phyloP scores from a whole-genome alignment of 495 filamentous ascomycete species.

The Daldinia decipiens region DNA sequence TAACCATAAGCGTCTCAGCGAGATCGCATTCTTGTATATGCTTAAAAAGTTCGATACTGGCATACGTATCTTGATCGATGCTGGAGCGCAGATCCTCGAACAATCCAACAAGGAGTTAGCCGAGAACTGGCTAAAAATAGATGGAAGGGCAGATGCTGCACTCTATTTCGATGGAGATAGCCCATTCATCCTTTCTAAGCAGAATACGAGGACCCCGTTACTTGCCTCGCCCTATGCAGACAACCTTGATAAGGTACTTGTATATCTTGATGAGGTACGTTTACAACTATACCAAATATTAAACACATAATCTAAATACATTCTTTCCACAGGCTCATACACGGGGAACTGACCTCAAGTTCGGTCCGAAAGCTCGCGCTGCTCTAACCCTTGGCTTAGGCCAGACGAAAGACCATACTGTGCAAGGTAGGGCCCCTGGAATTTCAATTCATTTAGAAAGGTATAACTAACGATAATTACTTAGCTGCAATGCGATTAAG shows the following conservation, averaged over 20 bases:
- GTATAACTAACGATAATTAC: neutral
- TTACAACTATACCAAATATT: neutral
- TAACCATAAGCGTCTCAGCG: conserved; percentile 47
- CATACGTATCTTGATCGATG: conserved; percentile 61
- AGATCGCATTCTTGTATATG: conserved; percentile 51
- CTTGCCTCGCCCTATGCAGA: conserved; percentile 55
- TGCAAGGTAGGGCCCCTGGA: conserved; percentile 50
- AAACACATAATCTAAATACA: neutral
- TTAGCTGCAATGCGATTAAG: conserved; percentile 58
- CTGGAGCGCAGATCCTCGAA: conserved; percentile 61
- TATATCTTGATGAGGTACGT: conserved; percentile 44
- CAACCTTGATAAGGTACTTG: conserved; percentile 53
- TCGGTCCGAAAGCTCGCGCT: conserved; percentile 51
- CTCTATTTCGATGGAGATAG: conserved; percentile 54
- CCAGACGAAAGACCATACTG: conserved; percentile 59
- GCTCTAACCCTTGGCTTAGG: conserved; percentile 59
- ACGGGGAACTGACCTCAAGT: conserved; percentile 59
- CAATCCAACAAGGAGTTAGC: conserved; percentile 55
- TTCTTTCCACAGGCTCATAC: conserved; percentile 52
- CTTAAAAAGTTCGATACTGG: conserved; percentile 34
- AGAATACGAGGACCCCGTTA: conserved; percentile 41
- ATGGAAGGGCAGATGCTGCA: conserved; percentile 46
- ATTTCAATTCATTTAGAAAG: neutral
- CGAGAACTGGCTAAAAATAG: conserved; percentile 58
- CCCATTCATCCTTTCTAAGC: conserved; percentile 47